Base-by-base conservation (phyloP, 2,329 filamentous ascomycete genomes). In the Xylaria sp. region DNA sequence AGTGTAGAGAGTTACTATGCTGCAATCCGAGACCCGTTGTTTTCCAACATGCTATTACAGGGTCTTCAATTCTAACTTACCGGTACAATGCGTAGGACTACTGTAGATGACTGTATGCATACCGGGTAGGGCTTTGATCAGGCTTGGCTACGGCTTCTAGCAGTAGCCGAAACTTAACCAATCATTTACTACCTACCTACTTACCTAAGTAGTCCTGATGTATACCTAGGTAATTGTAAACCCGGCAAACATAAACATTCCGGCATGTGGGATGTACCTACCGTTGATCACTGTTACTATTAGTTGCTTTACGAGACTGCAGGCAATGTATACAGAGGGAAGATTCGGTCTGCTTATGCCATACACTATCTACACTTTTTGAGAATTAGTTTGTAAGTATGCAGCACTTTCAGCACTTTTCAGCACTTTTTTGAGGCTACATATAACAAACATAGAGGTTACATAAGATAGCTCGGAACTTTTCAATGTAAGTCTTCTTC, bases 241-340 rank as follows among this genome's bases (percentile, higher is more conserved):
- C n/a, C n/a, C n/a, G n/a, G n/a, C n/a, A n/a, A n/a, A n/a, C n/a
- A n/a, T n/a, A n/a, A n/a, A n/a, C n/a, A n/a, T n/a, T n/a, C n/a
- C n/a, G n/a, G n/a, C n/a, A n/a, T n/a, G 22, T 56, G 22, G 39
- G 59, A 25, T 29, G 39, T n/a, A n/a, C n/a, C n/a, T 33, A 62
- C 45, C 53, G 65, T 45, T 51, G 65, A 67, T 67, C 61, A 15
- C 39, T 64, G 42, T 44, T 61, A 58, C 54, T 57, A 60, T 61
- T 64, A 67, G 60, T 57, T 57, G 50, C n/a, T 10, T 51, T 51
- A 51, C 50, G 50, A 45, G 6, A 17, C 39, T 22, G 42, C 15
- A 44, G 39, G 54, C 22, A 33, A 29, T 58, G 55, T 47, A 29
- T 15, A 39, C 31, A 20, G 29, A 22, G 47, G 22, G 44, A 36